Conservation (phyloP, 352 stramenopile genomes). For the Elongisporangium anandrum region DNA sequence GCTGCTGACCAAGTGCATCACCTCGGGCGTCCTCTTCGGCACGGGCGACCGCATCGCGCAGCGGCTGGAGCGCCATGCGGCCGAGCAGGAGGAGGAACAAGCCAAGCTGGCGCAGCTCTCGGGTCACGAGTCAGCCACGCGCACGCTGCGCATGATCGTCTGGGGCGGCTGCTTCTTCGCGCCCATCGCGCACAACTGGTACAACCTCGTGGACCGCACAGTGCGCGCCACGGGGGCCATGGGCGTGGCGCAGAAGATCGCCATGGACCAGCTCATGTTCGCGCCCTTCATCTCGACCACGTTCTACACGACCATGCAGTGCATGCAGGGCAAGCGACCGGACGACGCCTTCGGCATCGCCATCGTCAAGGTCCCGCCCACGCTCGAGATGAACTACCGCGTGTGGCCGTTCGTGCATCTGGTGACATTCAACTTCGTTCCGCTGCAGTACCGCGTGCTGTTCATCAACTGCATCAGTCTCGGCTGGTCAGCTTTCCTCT, state of each 20-base stretch:
- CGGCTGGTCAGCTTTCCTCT: constrained; percentile 42
- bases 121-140: not conserved
- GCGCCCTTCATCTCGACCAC: constrained; percentile 21
- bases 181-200: constrained; percentile 88
- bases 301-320: constrained; percentile 34
- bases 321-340: constrained; percentile 19
- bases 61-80: constrained; percentile 22
- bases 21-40: constrained; percentile 47
- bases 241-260: constrained; percentile 31
- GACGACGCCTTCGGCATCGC: constrained; percentile 17
- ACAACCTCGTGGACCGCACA: constrained; percentile 74
- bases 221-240: constrained; percentile 18
- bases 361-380: constrained; percentile 25
- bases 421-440: constrained; percentile 37
- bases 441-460: constrained; percentile 40
- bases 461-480: constrained; percentile 42
- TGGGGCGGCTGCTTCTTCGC: constrained; percentile 88
- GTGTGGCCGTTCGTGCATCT: constrained; percentile 43
- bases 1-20: constrained; percentile 57
- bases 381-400: constrained; percentile 32
- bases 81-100: not conserved
- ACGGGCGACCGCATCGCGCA: constrained; percentile 53
- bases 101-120: constrained; percentile 4
- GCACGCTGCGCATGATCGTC: constrained; percentile 65
- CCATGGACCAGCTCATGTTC: constrained; percentile 30